A percentile compares a stretch with the other conserved stretches of the same genome.
These are phyloP conservation scores for Urochloa ruziziensis DNA, from an alignment of 176 grass and related monocot genomes.

Conservation along the genomic window DNA sequence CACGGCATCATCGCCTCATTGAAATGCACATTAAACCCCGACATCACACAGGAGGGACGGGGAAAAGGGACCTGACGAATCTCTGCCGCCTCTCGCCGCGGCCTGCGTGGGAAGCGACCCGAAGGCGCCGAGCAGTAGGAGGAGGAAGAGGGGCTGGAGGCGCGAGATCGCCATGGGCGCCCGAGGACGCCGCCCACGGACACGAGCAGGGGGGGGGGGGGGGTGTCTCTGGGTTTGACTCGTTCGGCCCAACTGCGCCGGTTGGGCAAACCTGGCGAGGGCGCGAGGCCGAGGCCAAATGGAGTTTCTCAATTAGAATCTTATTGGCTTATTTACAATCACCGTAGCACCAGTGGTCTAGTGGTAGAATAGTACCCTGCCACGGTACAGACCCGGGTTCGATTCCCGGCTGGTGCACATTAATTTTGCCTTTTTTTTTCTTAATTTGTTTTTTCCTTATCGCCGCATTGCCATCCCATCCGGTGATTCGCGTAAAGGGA, in stretches of 20 bases:
- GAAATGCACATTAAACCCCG: neutral
- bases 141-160: neutral
- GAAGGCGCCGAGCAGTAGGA: slow-evolving; percentile 32
- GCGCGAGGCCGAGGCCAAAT: no score
- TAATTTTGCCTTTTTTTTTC: neutral
- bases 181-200: neutral
- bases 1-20: neutral
- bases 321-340: no score
- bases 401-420: slow-evolving; percentile 57
- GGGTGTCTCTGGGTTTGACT: slow-evolving; percentile 5
- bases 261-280: no score
- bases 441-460: neutral
- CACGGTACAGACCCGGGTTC: slow-evolving; percentile 73
- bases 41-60: neutral
- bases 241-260: no score
- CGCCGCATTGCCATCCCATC: no score
- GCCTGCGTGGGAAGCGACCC: slow-evolving; percentile 2
- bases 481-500: no score
- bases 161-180: slow-evolving; percentile 45
- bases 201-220: neutral
- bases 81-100: slow-evolving; percentile 7
- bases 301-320: no score
- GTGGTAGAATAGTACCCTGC: slow-evolving; percentile 87
- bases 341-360: slow-evolving; percentile 75
- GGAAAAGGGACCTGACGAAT: slow-evolving; percentile 25